Percentiles rank a stretch among this genome's conserved stretches.
Evolutionary conservation across 148 eudicot genomes (phyloP).

Genomic region (Camellia sinensis): DNA sequence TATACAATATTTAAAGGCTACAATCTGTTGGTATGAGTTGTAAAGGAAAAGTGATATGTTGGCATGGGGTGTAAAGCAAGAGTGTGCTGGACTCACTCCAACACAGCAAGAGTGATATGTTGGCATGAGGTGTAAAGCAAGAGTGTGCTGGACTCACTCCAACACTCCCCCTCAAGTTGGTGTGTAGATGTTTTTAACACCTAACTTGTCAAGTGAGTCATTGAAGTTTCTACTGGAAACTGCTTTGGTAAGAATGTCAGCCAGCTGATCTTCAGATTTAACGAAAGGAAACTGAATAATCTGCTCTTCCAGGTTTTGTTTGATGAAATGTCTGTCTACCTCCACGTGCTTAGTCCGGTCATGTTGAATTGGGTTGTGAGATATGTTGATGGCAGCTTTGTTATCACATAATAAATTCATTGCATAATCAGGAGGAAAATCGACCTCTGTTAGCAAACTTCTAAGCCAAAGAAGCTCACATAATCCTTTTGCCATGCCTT

Average conservation of each 20-base stretch:
- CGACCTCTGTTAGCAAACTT: not conserved
- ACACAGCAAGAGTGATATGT: no score
- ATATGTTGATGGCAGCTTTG: not conserved
- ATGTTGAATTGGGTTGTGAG: constrained; percentile 1
- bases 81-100: no score
- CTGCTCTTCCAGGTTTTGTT: not conserved
- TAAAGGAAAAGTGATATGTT: no score
- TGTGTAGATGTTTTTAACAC: not conserved
- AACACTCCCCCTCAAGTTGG: not conserved
- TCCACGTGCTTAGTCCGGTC: constrained; percentile 6
- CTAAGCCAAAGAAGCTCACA: constrained; percentile 7
- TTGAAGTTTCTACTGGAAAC: not conserved
- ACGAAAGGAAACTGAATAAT: not conserved
- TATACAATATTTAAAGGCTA: no score
- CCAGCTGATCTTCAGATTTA: constrained; percentile 10
- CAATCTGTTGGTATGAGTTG: no score
- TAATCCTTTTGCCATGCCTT: constrained; percentile 3
- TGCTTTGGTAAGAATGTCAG: not conserved
- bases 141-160: no score
- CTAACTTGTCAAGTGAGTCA: constrained; percentile 13
- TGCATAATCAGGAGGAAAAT: not conserved
- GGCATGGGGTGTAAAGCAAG: no score
- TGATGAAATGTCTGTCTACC: constrained; percentile 3
- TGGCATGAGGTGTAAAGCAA: no score
- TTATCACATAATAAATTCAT: not conserved